Evolutionary conservation across 1,284 basidiomycete species (phyloP).

Genomic region (Ceratorhiza oryzae-sativae): DNA sequence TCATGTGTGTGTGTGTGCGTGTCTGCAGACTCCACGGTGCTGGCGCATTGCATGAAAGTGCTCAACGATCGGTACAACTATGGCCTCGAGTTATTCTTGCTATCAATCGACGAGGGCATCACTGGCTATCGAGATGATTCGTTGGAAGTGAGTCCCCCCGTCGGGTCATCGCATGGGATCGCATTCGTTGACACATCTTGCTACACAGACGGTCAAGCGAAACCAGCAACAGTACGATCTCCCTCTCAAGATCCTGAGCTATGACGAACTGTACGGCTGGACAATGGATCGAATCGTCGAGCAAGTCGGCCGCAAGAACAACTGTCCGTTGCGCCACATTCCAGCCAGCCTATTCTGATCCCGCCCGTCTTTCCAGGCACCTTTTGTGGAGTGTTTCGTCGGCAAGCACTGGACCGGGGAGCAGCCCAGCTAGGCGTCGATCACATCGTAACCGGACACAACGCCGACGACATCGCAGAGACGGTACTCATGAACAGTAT

Average conservation of each 20-base stretch:
- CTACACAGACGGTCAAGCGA: slow-evolving; percentile 87
- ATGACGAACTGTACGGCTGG: slow-evolving; percentile 98
- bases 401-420: slow-evolving; percentile 95
- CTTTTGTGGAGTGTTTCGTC: slow-evolving; percentile 96
- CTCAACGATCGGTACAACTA: slow-evolving; percentile 95
- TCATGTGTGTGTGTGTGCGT: no score
- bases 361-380: slow-evolving; percentile 59
- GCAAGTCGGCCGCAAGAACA: slow-evolving; percentile 95
- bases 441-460: slow-evolving; percentile 99
- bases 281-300: slow-evolving; percentile 98
- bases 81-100: slow-evolving; percentile 87
- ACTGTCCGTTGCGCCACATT: slow-evolving; percentile 62
- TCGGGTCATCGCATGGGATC: no score
- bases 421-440: slow-evolving; percentile 89
- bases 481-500: slow-evolving; percentile 98
- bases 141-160: slow-evolving; percentile 72
- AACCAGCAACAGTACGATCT: slow-evolving; percentile 96
- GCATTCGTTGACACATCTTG: slow-evolving; percentile 15
- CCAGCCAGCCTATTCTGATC: background rate
- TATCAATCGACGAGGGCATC: slow-evolving; percentile 99
- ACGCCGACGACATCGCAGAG: slow-evolving; percentile 98
- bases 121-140: slow-evolving; percentile 98
- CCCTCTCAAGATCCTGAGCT: slow-evolving; percentile 95
- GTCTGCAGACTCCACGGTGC: slow-evolving; percentile 88
- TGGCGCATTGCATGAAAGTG: slow-evolving; percentile 96